Base-by-base conservation (phyloP, 305 asterid genomes). In the Fraxinus greggii region DNA sequence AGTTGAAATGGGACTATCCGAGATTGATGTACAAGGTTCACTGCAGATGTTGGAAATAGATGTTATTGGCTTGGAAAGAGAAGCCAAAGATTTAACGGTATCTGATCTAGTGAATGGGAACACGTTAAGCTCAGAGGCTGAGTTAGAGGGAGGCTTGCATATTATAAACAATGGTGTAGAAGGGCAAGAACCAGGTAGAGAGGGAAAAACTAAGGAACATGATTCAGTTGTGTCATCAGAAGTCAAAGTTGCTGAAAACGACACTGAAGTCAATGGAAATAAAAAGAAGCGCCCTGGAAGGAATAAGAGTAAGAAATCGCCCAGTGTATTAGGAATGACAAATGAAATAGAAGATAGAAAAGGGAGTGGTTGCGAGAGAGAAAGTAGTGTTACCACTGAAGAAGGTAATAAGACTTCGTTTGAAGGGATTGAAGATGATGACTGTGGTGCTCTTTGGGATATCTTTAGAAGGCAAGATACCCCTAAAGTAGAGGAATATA, bases 391-490 rank as follows among this genome's bases (percentile, higher is more conserved):
- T 59, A 26, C 78, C 28, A 24, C 59, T 26, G 35, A 65, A 48
- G 80, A 23, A 4, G 79, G 69, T 74, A 54, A 40, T 0, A 29
- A 2, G 65, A 54, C 13, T 67, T 28, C 15, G 38, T 23, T 72
- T 13, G 84, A 80, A 83, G 89, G 80, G 76, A 72, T 70, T 80
- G 86, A 83, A 69, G 87, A 87, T 80, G 73, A 72, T 5, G 88
- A 86, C 32, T 84, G 91, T 75, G 97, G 94, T 84, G 94, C 97
- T 83, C 85, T 91, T 38, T 93, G 97, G 97, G 97, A 93, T 85
- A 88, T 93, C 61, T 93, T 90, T 82, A 91, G 94, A 83, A 85
- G 91, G 76, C 87, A 93, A 88, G 97, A 93, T 85, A 92, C 90
- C 77, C 93, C 95, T 24, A 91, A 86, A 84, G 63, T 93, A 77